Evolutionary conservation across 2,329 filamentous ascomycete species (phyloP), one percentile per base, ranked within the genome.

Genomic region (Leptographium lundbergii): DNA sequence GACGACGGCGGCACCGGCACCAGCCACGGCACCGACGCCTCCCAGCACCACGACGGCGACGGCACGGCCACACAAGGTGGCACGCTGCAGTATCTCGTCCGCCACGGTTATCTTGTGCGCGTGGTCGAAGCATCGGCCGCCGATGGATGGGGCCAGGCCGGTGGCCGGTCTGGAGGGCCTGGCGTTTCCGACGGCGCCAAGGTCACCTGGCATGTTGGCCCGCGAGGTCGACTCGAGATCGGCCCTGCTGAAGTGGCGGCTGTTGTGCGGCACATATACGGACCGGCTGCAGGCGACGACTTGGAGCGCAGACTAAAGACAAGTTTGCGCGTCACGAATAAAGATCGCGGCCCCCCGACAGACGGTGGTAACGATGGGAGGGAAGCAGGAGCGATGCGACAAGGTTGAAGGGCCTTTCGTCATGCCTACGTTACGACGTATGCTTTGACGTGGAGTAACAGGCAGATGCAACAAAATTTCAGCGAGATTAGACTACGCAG

Each of bases 191-290:
- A 52, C 11, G 54, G 55, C 6, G n/a, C 52, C 25, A 58, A 82
- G 2, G 78, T 90, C 9, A 91, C 89, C 54, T 99, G 89, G 80
- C 81, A 88, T 59, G 81, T 96, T 17, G 94, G 94, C 0, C 87
- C 90, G 6, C 81, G 94, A 25, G 92, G 88, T 6, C 94, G 88
- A 71, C 78, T 91, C 9, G 94, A 97, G 71, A 81, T 97, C 42
- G 89, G 88, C 0, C 77, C 85, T n/a, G 79, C 84, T 56, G 89
- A 88, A 0, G 87, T 94, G 14, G 82, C 84, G 22, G 84, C 83
- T 0, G 72, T 96, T 63, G 82, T 91, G 4, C 73, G 82, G 68
- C 71, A 78, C 58, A 76, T 86, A 0, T 87, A 83, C 68, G 81
- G 77, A 1, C 74, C 75, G 9, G 73, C 75, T 52, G 73, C 73